phyloP scores from a whole-genome alignment of 306 rosid species.

The Begonia loranthoides region DNA sequence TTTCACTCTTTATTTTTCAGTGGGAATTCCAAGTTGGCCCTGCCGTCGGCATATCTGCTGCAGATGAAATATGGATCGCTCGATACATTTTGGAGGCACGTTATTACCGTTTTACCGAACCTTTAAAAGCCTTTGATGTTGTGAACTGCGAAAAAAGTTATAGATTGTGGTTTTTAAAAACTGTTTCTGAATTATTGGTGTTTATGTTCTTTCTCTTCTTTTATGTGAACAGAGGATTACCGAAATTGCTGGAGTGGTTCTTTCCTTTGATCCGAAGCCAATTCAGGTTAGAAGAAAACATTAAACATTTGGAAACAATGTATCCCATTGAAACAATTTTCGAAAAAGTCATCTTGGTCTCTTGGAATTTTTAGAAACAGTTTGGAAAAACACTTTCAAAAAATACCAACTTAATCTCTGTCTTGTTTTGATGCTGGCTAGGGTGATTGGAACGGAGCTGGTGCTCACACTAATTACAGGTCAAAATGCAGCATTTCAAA shows the following conservation, averaged over 20 bases:
- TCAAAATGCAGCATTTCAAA: slow-evolving; percentile 6
- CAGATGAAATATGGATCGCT: slow-evolving; percentile 77
- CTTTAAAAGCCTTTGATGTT: slow-evolving; percentile 3
- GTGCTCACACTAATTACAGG: slow-evolving; percentile 98
- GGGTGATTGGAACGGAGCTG: slow-evolving; percentile 99
- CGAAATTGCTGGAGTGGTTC: slow-evolving; percentile 70
- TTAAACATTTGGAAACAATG: no score
- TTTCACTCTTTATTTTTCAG: slow-evolving; percentile 14
- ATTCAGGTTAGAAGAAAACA: slow-evolving; percentile 59
- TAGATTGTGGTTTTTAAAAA: no score
- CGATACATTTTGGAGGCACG: slow-evolving; percentile 79
- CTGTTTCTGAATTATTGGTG: no score
- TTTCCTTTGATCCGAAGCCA: slow-evolving; percentile 90
- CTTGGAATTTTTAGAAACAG: no score
- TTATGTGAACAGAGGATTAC: slow-evolving; percentile 60
- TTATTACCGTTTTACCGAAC: neutral
- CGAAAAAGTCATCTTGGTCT: no score
- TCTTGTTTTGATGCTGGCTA: slow-evolving; percentile 3
- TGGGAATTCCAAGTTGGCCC: slow-evolving; percentile 99
- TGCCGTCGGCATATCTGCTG: slow-evolving; percentile 65
- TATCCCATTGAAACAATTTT: no score
- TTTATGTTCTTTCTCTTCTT: slow-evolving; percentile 2
- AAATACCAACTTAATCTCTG: neutral
- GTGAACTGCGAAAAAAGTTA: no score
- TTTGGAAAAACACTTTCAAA: neutral